Evolutionary conservation across 176 grass and related monocot genomes (phyloP).

Genomic region (Bolboschoenus planiculmis): DNA sequence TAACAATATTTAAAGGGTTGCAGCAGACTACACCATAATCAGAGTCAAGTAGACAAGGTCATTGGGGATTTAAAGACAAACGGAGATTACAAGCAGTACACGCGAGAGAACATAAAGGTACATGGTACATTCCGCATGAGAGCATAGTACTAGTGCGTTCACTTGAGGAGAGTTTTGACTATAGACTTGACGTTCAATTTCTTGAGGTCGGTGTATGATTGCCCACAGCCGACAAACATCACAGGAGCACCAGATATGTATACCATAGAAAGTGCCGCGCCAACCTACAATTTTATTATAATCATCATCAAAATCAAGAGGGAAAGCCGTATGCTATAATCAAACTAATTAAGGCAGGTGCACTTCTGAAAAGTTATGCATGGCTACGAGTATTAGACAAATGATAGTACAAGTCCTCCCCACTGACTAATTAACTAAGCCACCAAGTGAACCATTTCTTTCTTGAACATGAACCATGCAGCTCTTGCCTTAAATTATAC

Average conservation of each 20-base stretch:
- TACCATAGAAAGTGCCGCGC: constrained; percentile 80
- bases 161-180: constrained; percentile 90
- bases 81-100: constrained; percentile 1
- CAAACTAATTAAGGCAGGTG: neutral
- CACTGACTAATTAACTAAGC: neutral
- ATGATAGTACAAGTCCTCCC: neutral
- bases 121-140: neutral
- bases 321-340: neutral
- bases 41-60: constrained; percentile 12
- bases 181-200: constrained; percentile 94
- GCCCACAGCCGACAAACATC: constrained; percentile 86
- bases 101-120: neutral
- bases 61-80: constrained; percentile 21
- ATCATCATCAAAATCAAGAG: neutral
- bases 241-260: constrained; percentile 93
- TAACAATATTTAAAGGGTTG: neutral
- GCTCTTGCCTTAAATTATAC: neutral
- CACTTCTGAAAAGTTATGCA: neutral
- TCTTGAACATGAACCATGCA: neutral
- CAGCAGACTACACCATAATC: neutral
- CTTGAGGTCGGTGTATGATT: constrained; percentile 94
- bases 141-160: constrained; percentile 17
- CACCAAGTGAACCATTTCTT: neutral
- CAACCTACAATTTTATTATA: constrained; percentile 40
- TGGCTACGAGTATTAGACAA: neutral